phyloP scores from a whole-genome alignment of 768 basidiomycete genomes.

The Leccinum truebloodii region DNA sequence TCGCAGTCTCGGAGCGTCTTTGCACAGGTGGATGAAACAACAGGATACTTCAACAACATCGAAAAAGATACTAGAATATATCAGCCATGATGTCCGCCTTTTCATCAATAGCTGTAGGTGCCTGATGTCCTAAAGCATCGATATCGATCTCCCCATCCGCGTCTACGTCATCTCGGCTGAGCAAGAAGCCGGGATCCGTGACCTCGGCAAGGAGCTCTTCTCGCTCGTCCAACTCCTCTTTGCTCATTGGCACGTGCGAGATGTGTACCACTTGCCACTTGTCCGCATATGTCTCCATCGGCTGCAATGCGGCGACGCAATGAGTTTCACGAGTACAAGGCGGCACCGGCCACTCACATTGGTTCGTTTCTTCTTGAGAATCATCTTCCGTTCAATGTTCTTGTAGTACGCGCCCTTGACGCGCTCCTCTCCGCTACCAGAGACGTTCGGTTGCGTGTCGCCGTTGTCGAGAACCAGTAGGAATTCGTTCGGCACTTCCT shows the following conservation, averaged over 20 bases:
- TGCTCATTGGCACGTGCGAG: conserved; percentile 66
- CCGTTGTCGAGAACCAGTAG: conserved; percentile 73
- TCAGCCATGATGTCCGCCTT: conserved; percentile 34
- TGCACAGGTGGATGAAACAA: not conserved
- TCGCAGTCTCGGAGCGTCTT: not conserved
- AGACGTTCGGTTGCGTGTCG: conserved; percentile 37
- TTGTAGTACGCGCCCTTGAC: conserved; percentile 83
- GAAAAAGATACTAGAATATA: conserved; percentile 28
- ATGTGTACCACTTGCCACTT: conserved; percentile 84
- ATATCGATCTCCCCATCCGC: conserved; percentile 58
- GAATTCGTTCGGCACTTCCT: conserved; percentile 85
- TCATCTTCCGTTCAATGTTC: conserved; percentile 86
- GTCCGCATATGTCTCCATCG: conserved; percentile 70
- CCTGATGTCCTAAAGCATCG: conserved; percentile 65
- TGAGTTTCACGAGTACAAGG: conserved; percentile 4
- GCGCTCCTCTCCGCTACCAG: conserved; percentile 41
- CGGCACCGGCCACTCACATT: conserved; percentile 52
- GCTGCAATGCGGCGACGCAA: conserved; percentile 37
- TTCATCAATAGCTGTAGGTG: conserved; percentile 49
- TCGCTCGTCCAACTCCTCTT: conserved; percentile 77
- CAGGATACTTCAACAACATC: not conserved
- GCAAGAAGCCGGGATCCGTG: conserved; percentile 61
- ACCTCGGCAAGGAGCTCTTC: conserved; percentile 79
- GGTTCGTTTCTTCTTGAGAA: conserved; percentile 79
- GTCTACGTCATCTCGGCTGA: conserved; percentile 48